These are phyloP conservation scores for Clarireedia hainanense DNA, from an alignment of 2,329 filamentous ascomycete species.

Conservation along the genomic window DNA sequence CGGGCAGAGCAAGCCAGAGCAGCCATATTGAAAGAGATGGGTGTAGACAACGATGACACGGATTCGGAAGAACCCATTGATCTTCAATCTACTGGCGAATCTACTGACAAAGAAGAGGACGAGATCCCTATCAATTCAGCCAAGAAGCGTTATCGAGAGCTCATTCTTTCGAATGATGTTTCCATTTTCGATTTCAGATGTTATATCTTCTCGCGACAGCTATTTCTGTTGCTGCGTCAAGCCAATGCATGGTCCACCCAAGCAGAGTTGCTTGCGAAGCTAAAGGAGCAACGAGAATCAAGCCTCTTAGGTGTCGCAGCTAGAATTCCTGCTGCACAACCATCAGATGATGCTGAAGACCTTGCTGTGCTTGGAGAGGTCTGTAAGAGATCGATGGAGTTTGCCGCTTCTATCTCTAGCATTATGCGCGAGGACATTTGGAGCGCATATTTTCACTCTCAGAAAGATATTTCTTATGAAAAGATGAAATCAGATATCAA, in stretches of 20 bases:
- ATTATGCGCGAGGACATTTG: conserved; percentile 73
- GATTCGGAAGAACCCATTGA: conserved; percentile 38
- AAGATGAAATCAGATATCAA: conserved; percentile 28
- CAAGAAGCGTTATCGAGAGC: conserved; percentile 78
- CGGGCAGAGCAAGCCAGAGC: conserved; percentile 46
- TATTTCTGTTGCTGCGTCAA: conserved; percentile 71
- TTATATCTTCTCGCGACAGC: conserved; percentile 87
- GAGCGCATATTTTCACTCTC: conserved; percentile 40
- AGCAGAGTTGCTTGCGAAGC: conserved; percentile 53
- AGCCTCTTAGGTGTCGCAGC: conserved; percentile 51
- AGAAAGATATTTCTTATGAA: conserved; percentile 7
- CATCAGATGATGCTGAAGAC: conserved; percentile 60
- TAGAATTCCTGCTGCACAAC: conserved; percentile 38
- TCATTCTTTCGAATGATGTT: conserved; percentile 90
- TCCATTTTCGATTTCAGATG: conserved; percentile 92
- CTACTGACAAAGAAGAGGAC: conserved; percentile 34
- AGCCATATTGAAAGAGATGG: conserved; percentile 31
- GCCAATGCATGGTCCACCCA: conserved; percentile 63
- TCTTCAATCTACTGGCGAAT: conserved; percentile 38
- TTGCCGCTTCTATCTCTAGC: conserved; percentile 72
- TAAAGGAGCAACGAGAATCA: conserved; percentile 54
- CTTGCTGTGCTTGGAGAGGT: conserved; percentile 77
- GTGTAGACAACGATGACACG: conserved; percentile 31
- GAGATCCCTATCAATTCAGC: conserved; percentile 55
- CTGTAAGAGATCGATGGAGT: conserved; percentile 73